A percentile compares a stretch with the other conserved stretches of the same genome.
phyloP scores from a whole-genome alignment of 1,139 yeast species.

The Lizanozyma gosingica region DNA sequence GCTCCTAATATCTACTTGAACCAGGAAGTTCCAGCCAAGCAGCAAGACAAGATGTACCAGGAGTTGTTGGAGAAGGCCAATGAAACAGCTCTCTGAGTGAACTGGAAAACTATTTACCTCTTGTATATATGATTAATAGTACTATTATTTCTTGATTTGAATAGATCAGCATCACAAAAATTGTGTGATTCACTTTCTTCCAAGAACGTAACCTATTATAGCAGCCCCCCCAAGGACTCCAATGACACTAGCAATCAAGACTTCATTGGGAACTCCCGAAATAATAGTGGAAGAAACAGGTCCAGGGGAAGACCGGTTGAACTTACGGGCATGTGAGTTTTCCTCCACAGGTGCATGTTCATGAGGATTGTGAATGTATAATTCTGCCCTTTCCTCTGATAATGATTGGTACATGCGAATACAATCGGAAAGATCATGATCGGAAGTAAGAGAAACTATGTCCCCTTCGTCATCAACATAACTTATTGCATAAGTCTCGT shows the following conservation, averaged over 20 bases:
- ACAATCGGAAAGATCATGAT: constrained; percentile 67
- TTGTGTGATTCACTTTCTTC: constrained; percentile 17
- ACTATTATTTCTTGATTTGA: not conserved
- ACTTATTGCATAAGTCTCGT: constrained; percentile 52
- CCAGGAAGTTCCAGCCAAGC: constrained; percentile 25
- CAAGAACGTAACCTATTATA: constrained; percentile 42
- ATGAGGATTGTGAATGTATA: constrained; percentile 64
- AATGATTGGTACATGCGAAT: constrained; percentile 43
- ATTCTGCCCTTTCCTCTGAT: constrained; percentile 56
- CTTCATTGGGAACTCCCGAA: constrained; percentile 51
- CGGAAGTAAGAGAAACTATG: constrained; percentile 66
- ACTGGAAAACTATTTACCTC: not conserved
- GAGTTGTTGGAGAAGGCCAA: constrained; percentile 34
- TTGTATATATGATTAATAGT: constrained; percentile 9
- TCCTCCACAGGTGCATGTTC: constrained; percentile 26
- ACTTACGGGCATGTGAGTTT: constrained; percentile 2
- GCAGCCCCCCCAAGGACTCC: constrained; percentile 55
- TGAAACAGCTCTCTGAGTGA: not conserved
- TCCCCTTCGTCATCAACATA: constrained; percentile 86
- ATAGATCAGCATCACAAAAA: not conserved
- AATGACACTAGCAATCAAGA: constrained; percentile 55
- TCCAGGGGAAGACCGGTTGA: not conserved
- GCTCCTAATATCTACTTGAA: constrained; percentile 46
- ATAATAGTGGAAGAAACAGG: constrained; percentile 14
- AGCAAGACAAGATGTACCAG: constrained; percentile 30